A percentile compares a stretch with the other conserved stretches of the same genome.
Evolutionary conservation across 805 yeast genomes (phyloP).

Genomic region (Sungouiella blattae): DNA sequence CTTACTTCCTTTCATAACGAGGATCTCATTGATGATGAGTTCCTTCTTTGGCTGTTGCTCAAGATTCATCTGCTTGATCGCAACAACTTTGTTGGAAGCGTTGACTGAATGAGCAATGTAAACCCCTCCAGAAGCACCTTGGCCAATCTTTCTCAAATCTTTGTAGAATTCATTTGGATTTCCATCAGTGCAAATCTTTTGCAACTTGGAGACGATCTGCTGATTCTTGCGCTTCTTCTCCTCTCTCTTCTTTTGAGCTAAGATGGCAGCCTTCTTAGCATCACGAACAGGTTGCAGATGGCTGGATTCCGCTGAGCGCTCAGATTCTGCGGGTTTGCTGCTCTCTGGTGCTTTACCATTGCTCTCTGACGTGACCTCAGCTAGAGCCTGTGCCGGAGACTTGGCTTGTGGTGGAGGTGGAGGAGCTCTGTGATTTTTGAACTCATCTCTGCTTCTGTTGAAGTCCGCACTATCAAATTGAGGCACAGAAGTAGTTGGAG

Average conservation of each 20-base stretch:
- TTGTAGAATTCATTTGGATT: slow-evolving; percentile 74
- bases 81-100: slow-evolving; percentile 46
- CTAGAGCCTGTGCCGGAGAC: slow-evolving; percentile 21
- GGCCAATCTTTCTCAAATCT: slow-evolving; percentile 83
- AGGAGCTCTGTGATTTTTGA: slow-evolving; percentile 37
- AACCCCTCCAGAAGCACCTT: slow-evolving; percentile 98
- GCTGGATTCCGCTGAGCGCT: no score
- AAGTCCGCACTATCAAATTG: slow-evolving; percentile 16
- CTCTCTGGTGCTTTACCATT: slow-evolving; percentile 8
- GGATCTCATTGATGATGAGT: slow-evolving; percentile 55
- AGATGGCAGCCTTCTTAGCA: slow-evolving; percentile 51
- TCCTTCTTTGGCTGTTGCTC: slow-evolving; percentile 96
- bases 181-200: slow-evolving; percentile 75
- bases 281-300: slow-evolving; percentile 46
- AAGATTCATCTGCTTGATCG: slow-evolving; percentile 94
- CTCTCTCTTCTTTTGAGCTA: slow-evolving; percentile 69
- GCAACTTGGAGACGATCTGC: slow-evolving; percentile 66
- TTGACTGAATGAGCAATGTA: slow-evolving; percentile 71
- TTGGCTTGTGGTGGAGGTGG: slow-evolving; percentile 40
- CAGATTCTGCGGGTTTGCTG: slow-evolving; percentile 9
- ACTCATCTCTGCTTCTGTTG: slow-evolving; percentile 15
- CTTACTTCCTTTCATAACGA: slow-evolving; percentile 19
- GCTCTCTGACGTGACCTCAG: slow-evolving; percentile 8
- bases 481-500: slow-evolving; percentile 32
- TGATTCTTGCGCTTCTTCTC: slow-evolving; percentile 70